These are phyloP conservation scores for Trapa bicornis DNA, from an alignment of 345 rosid species.

Conservation along the genomic window DNA sequence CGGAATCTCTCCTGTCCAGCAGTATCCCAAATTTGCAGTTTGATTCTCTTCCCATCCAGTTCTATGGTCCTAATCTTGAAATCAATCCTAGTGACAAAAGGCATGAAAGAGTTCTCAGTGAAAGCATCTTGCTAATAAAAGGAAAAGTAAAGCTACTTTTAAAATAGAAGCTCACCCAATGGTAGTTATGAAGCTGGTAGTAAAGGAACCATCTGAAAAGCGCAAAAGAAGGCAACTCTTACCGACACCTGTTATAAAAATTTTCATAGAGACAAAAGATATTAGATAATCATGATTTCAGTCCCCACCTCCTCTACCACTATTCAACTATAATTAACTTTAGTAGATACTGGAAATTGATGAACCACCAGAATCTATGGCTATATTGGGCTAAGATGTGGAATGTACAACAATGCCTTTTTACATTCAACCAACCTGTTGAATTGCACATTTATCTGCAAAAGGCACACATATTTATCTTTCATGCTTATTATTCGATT, in stretches of 20 bases:
- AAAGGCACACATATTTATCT: neutral
- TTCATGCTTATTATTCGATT: too few relatives aligned
- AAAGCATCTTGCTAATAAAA: neutral
- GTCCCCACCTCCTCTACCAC: neutral
- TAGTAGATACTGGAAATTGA: too few relatives aligned
- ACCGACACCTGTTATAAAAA: conserved; percentile 47
- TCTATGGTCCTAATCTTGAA: conserved; percentile 15
- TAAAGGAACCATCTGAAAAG: conserved; percentile 68
- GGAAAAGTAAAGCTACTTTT: conserved; percentile 5
- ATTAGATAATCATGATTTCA: conserved; percentile 3
- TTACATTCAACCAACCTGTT: neutral
- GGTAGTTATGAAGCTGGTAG: conserved; percentile 63
- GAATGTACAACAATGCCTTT: neutral
- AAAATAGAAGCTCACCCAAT: conserved; percentile 31
- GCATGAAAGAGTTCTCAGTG: neutral
- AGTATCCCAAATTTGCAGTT: conserved; percentile 17
- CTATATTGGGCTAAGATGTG: too few relatives aligned
- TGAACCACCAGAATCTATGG: too few relatives aligned
- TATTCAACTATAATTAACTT: neutral
- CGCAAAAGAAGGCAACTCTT: conserved; percentile 73
- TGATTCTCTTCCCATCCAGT: conserved; percentile 16
- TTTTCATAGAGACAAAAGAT: neutral
- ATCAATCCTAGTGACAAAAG: conserved; percentile 10
- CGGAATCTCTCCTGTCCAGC: conserved; percentile 18
- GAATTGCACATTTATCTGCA: neutral